A percentile compares a stretch with the other conserved stretches of the same genome.
These are phyloP conservation scores for Leptoxyphium fumago DNA, from an alignment of 2,329 filamentous ascomycete species.

Conservation along the genomic window DNA sequence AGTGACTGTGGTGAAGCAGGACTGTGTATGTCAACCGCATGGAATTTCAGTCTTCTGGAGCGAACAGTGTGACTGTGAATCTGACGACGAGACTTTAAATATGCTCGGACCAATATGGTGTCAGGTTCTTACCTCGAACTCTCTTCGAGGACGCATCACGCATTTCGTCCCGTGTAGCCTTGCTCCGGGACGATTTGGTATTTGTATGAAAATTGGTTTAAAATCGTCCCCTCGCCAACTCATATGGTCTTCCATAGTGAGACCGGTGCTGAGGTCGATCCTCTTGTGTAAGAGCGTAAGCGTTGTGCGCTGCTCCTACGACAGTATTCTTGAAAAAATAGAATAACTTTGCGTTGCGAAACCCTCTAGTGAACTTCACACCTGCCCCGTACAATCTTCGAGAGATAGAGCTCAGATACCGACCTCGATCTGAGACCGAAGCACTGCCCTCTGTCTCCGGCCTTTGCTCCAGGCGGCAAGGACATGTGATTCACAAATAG, in stretches of 20 bases:
- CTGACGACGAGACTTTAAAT: constrained; percentile 17
- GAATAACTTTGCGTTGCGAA: constrained; percentile 9
- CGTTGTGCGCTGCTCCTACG: constrained; percentile 21
- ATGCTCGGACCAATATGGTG: constrained; percentile 19
- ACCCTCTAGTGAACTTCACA: constrained; percentile 8
- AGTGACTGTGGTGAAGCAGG: constrained; percentile 17
- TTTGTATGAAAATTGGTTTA: constrained; percentile 21
- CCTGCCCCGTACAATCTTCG: too few relatives aligned
- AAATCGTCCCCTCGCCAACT: constrained; percentile 13
- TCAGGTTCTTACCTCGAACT: constrained; percentile 9
- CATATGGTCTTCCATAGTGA: constrained; percentile 21
- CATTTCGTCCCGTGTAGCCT: constrained; percentile 14
- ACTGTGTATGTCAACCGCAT: constrained; percentile 25
- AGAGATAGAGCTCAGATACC: not conserved
- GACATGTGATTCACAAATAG: constrained; percentile 4
- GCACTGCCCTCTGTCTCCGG: too few relatives aligned
- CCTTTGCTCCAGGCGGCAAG: too few relatives aligned
- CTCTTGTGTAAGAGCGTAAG: constrained; percentile 20
- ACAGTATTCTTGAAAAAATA: not conserved
- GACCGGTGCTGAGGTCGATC: constrained; percentile 4
- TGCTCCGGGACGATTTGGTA: not conserved
- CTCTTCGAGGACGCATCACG: constrained; percentile 23
- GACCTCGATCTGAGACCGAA: too few relatives aligned
- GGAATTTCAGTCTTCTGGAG: constrained; percentile 10
- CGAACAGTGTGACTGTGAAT: constrained; percentile 11